Percentiles rank a stretch among this genome's conserved stretches.
Conservation (phyloP, 2,329 filamentous ascomycete species). For the Pestalotiopsis sp. region DNA sequence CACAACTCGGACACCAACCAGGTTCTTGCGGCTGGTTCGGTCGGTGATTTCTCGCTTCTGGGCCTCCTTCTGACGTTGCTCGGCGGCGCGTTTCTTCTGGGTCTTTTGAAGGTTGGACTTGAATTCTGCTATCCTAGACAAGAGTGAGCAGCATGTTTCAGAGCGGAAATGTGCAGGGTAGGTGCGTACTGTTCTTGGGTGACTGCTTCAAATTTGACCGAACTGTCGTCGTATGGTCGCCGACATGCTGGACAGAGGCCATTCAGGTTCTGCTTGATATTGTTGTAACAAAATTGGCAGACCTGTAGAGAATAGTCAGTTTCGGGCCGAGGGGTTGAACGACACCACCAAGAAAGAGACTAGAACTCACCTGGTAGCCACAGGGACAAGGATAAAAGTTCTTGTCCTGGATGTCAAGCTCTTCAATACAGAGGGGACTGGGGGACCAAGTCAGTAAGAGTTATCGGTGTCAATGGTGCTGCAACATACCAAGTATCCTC, state of each 20-base stretch:
- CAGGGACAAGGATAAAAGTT: constrained; percentile 97
- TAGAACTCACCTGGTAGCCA: constrained; percentile 80
- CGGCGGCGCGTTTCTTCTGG: constrained; percentile 85
- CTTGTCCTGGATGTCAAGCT: constrained; percentile 96
- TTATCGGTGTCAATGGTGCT: constrained; percentile 9
- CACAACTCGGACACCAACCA: constrained; percentile 92
- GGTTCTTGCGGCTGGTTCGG: constrained; percentile 91
- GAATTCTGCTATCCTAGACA: constrained; percentile 69
- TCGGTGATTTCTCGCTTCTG: constrained; percentile 91
- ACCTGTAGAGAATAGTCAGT: constrained; percentile 59
- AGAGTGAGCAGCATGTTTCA: constrained; percentile 8
- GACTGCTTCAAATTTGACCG: constrained; percentile 95
- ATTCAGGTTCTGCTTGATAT: constrained; percentile 98
- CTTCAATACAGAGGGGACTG: constrained; percentile 97
- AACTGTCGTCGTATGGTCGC: constrained; percentile 93
- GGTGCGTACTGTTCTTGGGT: constrained; percentile 80
- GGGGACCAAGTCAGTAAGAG: constrained; percentile 27
- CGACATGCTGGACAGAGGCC: constrained; percentile 96
- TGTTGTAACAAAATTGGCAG: constrained; percentile 99
- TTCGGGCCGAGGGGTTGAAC: neutral
- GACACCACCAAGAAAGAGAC: neutral
- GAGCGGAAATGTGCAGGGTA: neutral
- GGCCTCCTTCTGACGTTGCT: constrained; percentile 87
- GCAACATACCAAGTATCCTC: constrained; percentile 66
- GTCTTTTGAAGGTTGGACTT: constrained; percentile 82